These are phyloP conservation scores for Chalciporus piperatoides DNA, from an alignment of 1,284 basidiomycete genomes.

Conservation along the genomic window DNA sequence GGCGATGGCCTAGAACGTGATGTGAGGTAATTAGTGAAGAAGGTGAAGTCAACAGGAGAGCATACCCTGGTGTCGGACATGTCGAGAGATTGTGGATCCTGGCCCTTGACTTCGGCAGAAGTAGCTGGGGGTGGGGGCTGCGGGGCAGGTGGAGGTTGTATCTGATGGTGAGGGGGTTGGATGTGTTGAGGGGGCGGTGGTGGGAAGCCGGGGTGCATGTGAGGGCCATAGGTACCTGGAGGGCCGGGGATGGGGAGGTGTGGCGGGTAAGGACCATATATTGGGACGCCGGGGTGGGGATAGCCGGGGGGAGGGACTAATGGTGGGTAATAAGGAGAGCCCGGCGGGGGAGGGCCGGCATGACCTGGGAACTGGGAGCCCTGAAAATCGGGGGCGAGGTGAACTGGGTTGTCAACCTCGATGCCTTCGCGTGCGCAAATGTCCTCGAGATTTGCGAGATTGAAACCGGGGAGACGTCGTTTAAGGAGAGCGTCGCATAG, in stretches of 20 bases:
- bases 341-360: slow-evolving; percentile 33
- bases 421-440: slow-evolving; percentile 63
- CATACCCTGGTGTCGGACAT: slow-evolving; percentile 63
- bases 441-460: slow-evolving; percentile 61
- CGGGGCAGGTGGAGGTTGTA: slow-evolving; percentile 33
- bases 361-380: slow-evolving; percentile 29
- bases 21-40: slow-evolving; percentile 5
- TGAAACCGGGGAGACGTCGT: slow-evolving; percentile 62
- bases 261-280: slow-evolving; percentile 43
- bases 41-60: background rate
- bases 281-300: slow-evolving; percentile 40
- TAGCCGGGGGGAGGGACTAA: slow-evolving; percentile 45
- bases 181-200: slow-evolving; percentile 39
- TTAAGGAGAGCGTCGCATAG: slow-evolving; percentile 74
- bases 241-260: slow-evolving; percentile 48
- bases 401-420: slow-evolving; percentile 41
- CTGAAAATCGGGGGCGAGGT: slow-evolving; percentile 28
- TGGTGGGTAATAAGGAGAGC: slow-evolving; percentile 37
- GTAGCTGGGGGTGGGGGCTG: slow-evolving; percentile 31
- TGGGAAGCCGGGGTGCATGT: slow-evolving; percentile 53
- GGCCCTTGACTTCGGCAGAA: slow-evolving; percentile 54
- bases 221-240: slow-evolving; percentile 48
- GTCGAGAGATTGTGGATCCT: slow-evolving; percentile 73
- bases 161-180: slow-evolving; percentile 32
- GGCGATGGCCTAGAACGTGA: slow-evolving; percentile 52